phyloP scores from a whole-genome alignment of 805 yeast genomes.

The Yarrowia alimentaria region DNA sequence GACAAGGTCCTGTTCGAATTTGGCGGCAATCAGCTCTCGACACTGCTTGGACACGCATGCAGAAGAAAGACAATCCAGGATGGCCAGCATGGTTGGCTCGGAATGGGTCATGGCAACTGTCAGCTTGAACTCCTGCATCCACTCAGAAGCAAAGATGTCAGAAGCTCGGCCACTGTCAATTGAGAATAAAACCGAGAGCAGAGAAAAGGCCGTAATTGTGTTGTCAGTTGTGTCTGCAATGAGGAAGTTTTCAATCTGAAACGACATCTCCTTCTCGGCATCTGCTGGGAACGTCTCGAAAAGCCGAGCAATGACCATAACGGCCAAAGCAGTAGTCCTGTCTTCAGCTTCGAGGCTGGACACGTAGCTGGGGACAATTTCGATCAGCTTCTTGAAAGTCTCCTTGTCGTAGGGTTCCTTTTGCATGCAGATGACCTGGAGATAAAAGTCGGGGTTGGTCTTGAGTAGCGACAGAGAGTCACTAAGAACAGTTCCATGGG shows the following conservation, averaged over 20 bases:
- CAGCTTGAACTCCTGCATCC: conserved; percentile 31
- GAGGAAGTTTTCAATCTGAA: conserved; percentile 24
- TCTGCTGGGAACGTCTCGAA: conserved; percentile 10
- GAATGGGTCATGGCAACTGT: conserved; percentile 29
- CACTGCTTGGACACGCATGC: conserved; percentile 39
- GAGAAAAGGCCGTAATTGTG: conserved; percentile 34
- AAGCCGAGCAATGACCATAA: conserved; percentile 14
- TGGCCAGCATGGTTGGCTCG: conserved; percentile 33
- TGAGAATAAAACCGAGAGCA: conserved; percentile 36
- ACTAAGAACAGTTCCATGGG: not conserved
- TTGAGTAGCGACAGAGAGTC: conserved; percentile 10
- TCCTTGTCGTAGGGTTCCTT: conserved; percentile 10
- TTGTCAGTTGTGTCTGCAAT: conserved; percentile 6
- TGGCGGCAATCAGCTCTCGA: conserved; percentile 36
- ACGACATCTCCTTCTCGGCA: conserved; percentile 15
- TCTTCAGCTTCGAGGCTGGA: conserved; percentile 16
- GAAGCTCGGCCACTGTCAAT: conserved; percentile 35
- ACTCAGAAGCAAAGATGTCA: conserved; percentile 33
- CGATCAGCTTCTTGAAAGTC: conserved; percentile 15
- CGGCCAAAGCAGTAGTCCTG: conserved; percentile 2
- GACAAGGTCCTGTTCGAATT: conserved; percentile 33
- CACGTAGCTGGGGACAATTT: conserved; percentile 12
- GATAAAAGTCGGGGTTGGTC: conserved; percentile 23
- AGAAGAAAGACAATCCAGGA: conserved; percentile 40
- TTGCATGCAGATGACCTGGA: conserved; percentile 23